These are phyloP conservation scores for Ceratobasidium sp. DNA, from an alignment of 1,284 basidiomycete species.

Conservation along the genomic window DNA sequence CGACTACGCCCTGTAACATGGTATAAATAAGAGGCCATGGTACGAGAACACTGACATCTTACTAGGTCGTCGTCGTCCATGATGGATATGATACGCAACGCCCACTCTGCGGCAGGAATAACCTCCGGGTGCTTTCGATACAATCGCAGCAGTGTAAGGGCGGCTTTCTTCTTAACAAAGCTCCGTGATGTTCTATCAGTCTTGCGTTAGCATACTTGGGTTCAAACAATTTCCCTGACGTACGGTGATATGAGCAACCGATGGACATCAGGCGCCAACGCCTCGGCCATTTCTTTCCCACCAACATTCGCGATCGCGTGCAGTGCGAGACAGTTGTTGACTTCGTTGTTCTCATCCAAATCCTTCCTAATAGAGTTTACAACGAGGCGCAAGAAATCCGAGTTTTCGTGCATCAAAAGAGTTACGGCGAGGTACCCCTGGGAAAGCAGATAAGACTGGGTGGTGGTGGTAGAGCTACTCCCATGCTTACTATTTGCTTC, in stretches of 20 bases:
- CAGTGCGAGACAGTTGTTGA: slow-evolving; percentile 95
- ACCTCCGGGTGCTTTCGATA: slow-evolving; percentile 97
- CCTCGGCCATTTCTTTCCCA: slow-evolving; percentile 97
- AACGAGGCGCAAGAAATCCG: slow-evolving; percentile 93
- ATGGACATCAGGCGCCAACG: slow-evolving; percentile 92
- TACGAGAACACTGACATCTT: slow-evolving; percentile 49
- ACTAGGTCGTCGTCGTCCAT: slow-evolving; percentile 95
- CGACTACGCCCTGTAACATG: slow-evolving; percentile 81
- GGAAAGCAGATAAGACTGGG: background rate
- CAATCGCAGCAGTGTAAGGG: slow-evolving; percentile 89
- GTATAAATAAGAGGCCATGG: slow-evolving; percentile 25
- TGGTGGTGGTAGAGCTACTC: background rate
- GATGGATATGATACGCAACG: slow-evolving; percentile 89
- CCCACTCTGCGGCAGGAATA: slow-evolving; percentile 95
- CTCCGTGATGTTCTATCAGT: slow-evolving; percentile 83
- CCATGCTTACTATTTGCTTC: slow-evolving; percentile 91
- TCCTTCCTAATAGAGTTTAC: slow-evolving; percentile 99
- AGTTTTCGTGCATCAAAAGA: slow-evolving; percentile 97
- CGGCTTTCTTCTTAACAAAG: slow-evolving; percentile 99
- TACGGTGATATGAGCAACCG: slow-evolving; percentile 95
- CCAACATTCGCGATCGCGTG: slow-evolving; percentile 99
- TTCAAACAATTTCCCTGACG: slow-evolving; percentile 54
- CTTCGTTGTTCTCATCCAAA: slow-evolving; percentile 92
- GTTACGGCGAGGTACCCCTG: slow-evolving; percentile 98
- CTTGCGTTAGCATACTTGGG: background rate